Base-by-base conservation (phyloP, 345 rosid species). In the Eucalyptus pauciflora region DNA sequence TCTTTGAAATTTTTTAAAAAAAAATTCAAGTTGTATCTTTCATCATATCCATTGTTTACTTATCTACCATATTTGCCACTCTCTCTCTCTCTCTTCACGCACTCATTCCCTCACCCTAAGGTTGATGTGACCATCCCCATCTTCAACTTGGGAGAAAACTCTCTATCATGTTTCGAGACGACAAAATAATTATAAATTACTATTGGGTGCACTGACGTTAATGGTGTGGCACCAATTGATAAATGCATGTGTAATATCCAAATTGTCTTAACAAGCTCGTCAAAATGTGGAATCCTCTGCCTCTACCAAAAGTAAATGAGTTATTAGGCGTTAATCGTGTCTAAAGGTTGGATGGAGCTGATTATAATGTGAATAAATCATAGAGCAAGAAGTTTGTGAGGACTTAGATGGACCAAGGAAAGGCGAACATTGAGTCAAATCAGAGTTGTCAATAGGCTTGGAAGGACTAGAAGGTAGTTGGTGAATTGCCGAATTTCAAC, bases 211-310 rank as follows among this genome's bases (percentile, higher is more conserved):
- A 56, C 29, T 5, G 5, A n/a, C 20, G 14, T n/a, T n/a, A n/a
- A 29, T 14, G 10, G 3, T 2, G 10, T n/a, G 15, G 41, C 10
- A 64, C 20, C 18, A 0, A 14, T n/a, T 14, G 20, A 15, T 14
- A 64, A n/a, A 64, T 64, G 20, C 10, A n/a, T n/a, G 16, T n/a
- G 31, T 7, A 64, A 64, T 64, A n/a, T 15, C 8, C 37, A 64
- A 14, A 64, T 64, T 0, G 76, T 64, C 18, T 13, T 12, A 27
- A 69, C 13, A 69, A 5, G 45, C 20, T 69, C 4, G 4, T 69
- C 25, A 69, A 33, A 31, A 33, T 9, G 43, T 8, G 24, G 80
- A 33, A 37, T 69, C 12, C 43, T 17, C 13, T 33, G 45, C 24
- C 13, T 33, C 80, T 16, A 69, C 12, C 80, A 69, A 69, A 41